Evolutionary conservation across 768 basidiomycete genomes (phyloP), one percentile per base, ranked within the genome.

Genomic region (Leccinum fibrillosum): DNA sequence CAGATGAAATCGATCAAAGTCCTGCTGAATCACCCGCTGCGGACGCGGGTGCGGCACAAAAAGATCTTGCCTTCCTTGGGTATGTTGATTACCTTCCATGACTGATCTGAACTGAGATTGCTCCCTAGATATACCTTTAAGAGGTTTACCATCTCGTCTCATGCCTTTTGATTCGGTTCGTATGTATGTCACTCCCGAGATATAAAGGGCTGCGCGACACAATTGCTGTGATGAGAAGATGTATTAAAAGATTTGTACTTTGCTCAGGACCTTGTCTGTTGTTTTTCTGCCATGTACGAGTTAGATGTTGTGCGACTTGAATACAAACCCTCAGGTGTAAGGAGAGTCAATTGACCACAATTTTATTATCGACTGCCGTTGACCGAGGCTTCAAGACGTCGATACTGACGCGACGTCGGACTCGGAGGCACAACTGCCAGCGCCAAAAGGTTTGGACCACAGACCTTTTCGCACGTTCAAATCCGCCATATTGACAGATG

Each of bases 1-100:
- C 90, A 2, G 94, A 97, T 59, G 93, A 96, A 64, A 81, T 95
- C 55, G 92, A 95, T 56, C 90, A 94, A 73, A 87, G 65, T 2
- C 76, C 83, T 10, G 80, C 82, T 51, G 80, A 82, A 59, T 63
- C 70, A 12, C 64, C 77, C 25, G 60, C 71, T 25, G 76, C 81
- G 42, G 61, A 76, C 51, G 63, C 62, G 1, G 70, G 72, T 48
- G 77, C 71, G 19, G 77, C 81, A 26, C 74, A 77, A 67, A 84
- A 81, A 64, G 86, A 87, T 69, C 68, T 86, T 42, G 84, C 85
- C n/a, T 86, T 86, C 74, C 78, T 87, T 13, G 85, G 85, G 85
- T 85, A 52, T 28, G 80, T 71, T 25, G 21, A 39, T 35, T 19
- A 4, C 12, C 39, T 47, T 49, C 50, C 57, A 49, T 45, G 49